Base-by-base conservation (phyloP, 306 rosid species). In the Acacia confusa region DNA sequence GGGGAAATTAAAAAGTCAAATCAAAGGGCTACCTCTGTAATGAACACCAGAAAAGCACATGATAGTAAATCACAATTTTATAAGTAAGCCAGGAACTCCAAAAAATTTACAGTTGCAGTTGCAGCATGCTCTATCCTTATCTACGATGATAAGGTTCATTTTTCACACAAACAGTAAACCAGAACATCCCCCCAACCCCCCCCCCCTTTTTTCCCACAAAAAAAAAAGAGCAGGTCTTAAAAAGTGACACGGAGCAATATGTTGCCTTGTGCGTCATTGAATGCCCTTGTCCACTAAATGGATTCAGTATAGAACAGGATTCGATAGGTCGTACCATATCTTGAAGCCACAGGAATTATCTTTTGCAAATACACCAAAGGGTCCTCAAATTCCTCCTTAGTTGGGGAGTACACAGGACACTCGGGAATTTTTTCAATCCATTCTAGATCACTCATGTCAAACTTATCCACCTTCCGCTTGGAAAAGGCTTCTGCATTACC, bases 331-430 rank as follows among this genome's bases (percentile, higher is more conserved):
- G 66, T 79, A 90, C 91, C 96, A 77, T 85, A 88, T 86, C 70
- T 89, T 27, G 92, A 91, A 73, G 92, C 95, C 78, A 87, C 92
- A 50, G 91, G 91, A 58, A 89, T 84, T 80, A 89, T 90, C 81
- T 88, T 92, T 83, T 91, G 93, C 87, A 91, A 74, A 72, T 86
- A 91, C 78, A 84, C 89, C 85, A 91, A 83, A 74, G 96, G 96
- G 74, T 91, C 92, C 72, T 86, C 91, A 67, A 91, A 91, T 81
- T 91, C 96, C 60, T 89, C 96, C 75, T 80, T 88, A 73, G 93
- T 84, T 22, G 96, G 96, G 83, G 66, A 73, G 63, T 85, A 91
- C 6, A 91, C 88, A 76, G 96, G 96, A 70, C 96, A 91, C 75
- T 91, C 91, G 1, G 92, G 88, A 78, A 92, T 90, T 76, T 86